Conservation (phyloP, 164 flowering plant species). For the Annona squamosa region DNA sequence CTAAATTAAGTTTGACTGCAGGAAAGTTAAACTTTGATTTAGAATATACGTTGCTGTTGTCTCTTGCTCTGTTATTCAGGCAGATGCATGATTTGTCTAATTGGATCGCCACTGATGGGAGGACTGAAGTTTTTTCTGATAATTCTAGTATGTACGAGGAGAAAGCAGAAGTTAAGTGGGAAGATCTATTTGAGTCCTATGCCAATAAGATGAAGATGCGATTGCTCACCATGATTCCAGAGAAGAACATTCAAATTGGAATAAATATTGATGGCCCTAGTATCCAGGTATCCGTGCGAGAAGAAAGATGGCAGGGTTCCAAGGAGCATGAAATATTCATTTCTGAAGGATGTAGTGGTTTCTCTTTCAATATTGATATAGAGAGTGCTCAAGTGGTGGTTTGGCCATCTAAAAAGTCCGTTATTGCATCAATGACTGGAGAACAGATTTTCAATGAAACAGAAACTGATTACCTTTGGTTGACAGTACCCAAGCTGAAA, state of each 20-base stretch:
- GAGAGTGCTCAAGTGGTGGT: conserved; percentile 47
- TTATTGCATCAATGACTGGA: conserved; percentile 19
- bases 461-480: conserved; percentile 16
- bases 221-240: conserved; percentile 43
- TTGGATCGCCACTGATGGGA: conserved; percentile 16
- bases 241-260: conserved; percentile 54
- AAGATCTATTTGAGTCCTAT: conserved; percentile 17
- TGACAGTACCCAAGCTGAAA: conserved; percentile 29
- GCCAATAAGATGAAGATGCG: conserved; percentile 21
- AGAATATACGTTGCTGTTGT: conserved; percentile 41
- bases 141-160: conserved; percentile 21
- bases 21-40: conserved; percentile 59
- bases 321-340: conserved; percentile 10
- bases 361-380: conserved; percentile 36
- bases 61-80: conserved; percentile 34
- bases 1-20: conserved; percentile 40
- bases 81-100: conserved; percentile 38
- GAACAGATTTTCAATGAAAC: conserved; percentile 17
- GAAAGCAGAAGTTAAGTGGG: conserved; percentile 21
- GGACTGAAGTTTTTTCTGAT: conserved; percentile 17
- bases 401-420: conserved; percentile 47
- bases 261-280: conserved; percentile 52
- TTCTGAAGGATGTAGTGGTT: conserved; percentile 19
- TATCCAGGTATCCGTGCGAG: conserved; percentile 37
- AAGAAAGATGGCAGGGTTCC: conserved; percentile 20